Evolutionary conservation across 768 basidiomycete genomes (phyloP), one percentile per base, ranked within the genome.

Genomic region (Roridomyces roridus): DNA sequence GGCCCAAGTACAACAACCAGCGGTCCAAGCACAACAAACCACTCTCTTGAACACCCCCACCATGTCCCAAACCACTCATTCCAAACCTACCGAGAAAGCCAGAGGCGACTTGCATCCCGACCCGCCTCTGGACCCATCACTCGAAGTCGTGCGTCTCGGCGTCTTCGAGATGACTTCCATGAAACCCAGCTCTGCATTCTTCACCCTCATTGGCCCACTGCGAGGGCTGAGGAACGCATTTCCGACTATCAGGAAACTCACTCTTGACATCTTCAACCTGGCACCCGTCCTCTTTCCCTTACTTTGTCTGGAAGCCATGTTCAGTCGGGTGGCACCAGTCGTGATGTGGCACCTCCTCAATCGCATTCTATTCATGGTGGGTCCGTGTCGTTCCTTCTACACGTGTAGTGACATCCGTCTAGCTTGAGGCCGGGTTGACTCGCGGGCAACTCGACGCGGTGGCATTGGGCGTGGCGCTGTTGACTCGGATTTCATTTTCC

Each of bases 201-300:
- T 55, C 2, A 6, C 28, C 39, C 15, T 54, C 28, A 24, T 8
- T 5, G 39, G 37, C 6, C 54, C 21, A n/a, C 48, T 31, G 29
- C 7, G 23, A 24, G 35, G 14, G 34, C 36, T 34, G 26, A 26
- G 37, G 20, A 17, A 6, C 2, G 15, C 17, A 4, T 36, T 26
- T 36, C 41, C 46, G 15, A 48, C 45, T 9, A 23, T 34, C n/a
- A 43, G 15, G 46, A 42, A 15, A 21, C 41, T 55, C 24, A 55
- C 54, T 23, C 15, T 43, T 5, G 54, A 55, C 41, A 34, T 48
- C 11, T 17, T 10, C 31, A 23, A n/a, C 18, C 46, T 55, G n/a
- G 54, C 54, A 26, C 54, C 54, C 25, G 18, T 43, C 17, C 46
- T 35, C 24, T 55, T 55, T 31, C 54, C 54, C 26, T 26, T 44